Percentiles rank a stretch among this genome's conserved stretches.
These are phyloP conservation scores for Trichoderma semiorbis DNA, from an alignment of 2,329 filamentous ascomycete genomes.

Conservation along the genomic window DNA sequence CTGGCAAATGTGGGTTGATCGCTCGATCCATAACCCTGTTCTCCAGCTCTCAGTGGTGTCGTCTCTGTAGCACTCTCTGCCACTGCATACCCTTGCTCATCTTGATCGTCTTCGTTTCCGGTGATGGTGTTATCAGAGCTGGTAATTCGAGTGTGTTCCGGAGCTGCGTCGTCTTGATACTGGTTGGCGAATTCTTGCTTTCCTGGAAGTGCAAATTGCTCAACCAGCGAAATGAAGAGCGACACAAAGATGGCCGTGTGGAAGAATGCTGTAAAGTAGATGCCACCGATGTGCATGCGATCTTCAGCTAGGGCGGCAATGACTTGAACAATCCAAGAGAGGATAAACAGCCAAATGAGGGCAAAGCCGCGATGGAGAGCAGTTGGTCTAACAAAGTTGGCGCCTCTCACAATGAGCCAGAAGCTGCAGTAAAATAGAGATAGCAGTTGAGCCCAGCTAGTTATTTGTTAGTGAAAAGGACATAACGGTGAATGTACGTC, in stretches of 20 bases:
- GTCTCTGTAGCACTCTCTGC: slow-evolving; percentile 46
- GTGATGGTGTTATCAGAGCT: slow-evolving; percentile 15
- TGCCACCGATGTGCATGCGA: slow-evolving; percentile 66
- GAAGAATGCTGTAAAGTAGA: slow-evolving; percentile 80
- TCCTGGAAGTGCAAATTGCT: slow-evolving; percentile 71
- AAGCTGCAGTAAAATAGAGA: slow-evolving; percentile 75
- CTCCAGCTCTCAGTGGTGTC: slow-evolving; percentile 48
- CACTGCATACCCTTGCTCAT: slow-evolving; percentile 14
- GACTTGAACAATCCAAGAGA: slow-evolving; percentile 72
- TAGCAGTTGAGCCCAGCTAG: slow-evolving; percentile 72
- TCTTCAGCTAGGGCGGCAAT: slow-evolving; percentile 72
- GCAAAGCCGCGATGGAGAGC: slow-evolving; percentile 80
- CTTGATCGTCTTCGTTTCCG: slow-evolving; percentile 6
- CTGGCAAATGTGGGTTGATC: slow-evolving; percentile 52
- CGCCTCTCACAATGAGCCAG: slow-evolving; percentile 78
- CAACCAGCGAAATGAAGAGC: slow-evolving; percentile 70
- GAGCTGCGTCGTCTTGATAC: slow-evolving; percentile 47
- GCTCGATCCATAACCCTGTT: slow-evolving; percentile 34
- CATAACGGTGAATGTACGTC: neutral
- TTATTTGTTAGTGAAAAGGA: slow-evolving; percentile 21
- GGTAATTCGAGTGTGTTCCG: slow-evolving; percentile 37
- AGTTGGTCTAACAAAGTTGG: slow-evolving; percentile 76
- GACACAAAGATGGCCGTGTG: slow-evolving; percentile 73
- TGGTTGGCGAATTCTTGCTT: slow-evolving; percentile 67
- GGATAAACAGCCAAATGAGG: slow-evolving; percentile 77